A percentile compares a stretch with the other conserved stretches of the same genome.
Conservation (phyloP, 352 stramenopile species). For the Globisporangium acanthophoron region DNA sequence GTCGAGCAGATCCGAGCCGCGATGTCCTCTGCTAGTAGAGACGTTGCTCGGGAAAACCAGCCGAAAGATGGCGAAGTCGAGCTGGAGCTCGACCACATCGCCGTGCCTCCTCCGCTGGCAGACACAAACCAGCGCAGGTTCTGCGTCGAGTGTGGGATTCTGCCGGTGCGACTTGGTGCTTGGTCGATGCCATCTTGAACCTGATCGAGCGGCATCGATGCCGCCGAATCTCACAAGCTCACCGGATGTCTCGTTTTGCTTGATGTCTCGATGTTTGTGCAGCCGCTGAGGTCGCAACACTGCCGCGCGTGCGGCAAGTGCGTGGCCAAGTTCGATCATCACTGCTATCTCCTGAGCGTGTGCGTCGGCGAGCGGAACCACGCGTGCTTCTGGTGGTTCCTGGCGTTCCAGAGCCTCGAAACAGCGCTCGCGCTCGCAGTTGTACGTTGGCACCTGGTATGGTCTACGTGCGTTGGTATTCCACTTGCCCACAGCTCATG, state of each 20-base stretch:
- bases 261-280: constrained; percentile 1
- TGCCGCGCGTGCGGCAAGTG: constrained; percentile 73
- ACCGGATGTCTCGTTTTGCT: background rate
- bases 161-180: constrained; percentile 12
- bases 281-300: constrained; percentile 83
- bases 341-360: constrained; percentile 84
- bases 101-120: no score
- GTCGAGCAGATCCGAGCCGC: constrained; percentile 25
- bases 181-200: background rate
- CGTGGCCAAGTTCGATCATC: constrained; percentile 91
- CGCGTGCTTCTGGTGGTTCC: constrained; percentile 78
- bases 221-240: no score
- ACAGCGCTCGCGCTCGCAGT: constrained; percentile 19
- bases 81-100: no score
- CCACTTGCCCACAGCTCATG: background rate
- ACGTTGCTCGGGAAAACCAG: background rate
- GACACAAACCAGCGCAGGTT: constrained; percentile 11
- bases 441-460: constrained; percentile 9
- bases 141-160: constrained; percentile 24
- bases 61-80: background rate
- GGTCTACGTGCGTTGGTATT: no score
- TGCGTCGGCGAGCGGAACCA: constrained; percentile 90
- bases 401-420: constrained; percentile 35
- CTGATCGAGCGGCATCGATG: no score
- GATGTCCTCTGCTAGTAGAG: constrained; percentile 7